phyloP scores from a whole-genome alignment of 2,329 filamentous ascomycete genomes.

The Nectriaceae sp. region DNA sequence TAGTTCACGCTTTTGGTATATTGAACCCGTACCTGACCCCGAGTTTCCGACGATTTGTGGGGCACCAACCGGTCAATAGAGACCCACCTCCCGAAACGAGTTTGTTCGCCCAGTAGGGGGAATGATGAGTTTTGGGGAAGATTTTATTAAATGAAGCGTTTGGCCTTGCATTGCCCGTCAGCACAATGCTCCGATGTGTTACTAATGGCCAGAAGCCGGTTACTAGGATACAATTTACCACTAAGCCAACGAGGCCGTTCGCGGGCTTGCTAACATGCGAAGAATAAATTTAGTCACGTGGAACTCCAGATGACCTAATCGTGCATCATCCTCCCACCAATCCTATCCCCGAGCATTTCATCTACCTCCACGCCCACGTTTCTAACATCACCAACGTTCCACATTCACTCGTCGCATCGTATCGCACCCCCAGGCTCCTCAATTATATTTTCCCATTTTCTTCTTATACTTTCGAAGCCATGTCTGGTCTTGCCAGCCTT shows the following conservation, averaged over 20 bases:
- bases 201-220: too few species aligned
- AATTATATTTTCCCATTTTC: not conserved
- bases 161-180: too few species aligned
- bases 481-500: slow-evolving; percentile 41
- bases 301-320: not conserved
- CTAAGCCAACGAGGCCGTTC: slow-evolving; percentile 1
- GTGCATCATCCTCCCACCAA: not conserved
- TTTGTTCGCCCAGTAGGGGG: too few species aligned
- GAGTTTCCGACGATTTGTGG: too few species aligned
- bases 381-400: not conserved
- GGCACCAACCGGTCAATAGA: too few species aligned
- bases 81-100: too few species aligned
- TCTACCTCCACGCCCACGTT: not conserved
- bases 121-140: too few species aligned
- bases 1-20: too few species aligned
- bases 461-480: slow-evolving; percentile 12
- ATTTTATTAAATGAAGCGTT: too few species aligned
- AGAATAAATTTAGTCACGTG: not conserved
- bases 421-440: not conserved
- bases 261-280: not conserved
- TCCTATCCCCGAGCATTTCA: not conserved
- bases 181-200: too few species aligned
- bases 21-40: too few species aligned
- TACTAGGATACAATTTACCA: slow-evolving; percentile 1
- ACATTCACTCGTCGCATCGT: not conserved